These are phyloP conservation scores for Monosporascus sp. DNA, from an alignment of 2,329 filamentous ascomycete genomes.

Conservation along the genomic window DNA sequence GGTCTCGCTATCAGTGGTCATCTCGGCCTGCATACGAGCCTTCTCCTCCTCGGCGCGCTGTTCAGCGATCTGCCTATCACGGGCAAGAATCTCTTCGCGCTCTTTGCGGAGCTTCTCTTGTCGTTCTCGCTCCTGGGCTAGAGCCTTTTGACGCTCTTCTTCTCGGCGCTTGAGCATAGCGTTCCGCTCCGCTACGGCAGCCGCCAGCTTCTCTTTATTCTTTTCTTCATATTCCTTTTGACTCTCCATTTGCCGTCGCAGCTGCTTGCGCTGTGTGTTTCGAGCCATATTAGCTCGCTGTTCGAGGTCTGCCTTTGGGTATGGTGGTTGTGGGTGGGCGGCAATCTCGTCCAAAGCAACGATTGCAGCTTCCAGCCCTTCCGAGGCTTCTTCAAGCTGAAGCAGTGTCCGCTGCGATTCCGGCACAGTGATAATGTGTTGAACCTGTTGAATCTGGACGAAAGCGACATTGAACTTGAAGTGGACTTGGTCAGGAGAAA, in stretches of 20 bases:
- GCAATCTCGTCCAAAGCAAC: constrained; percentile 61
- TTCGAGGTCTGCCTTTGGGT: constrained; percentile 84
- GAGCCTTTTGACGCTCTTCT: constrained; percentile 62
- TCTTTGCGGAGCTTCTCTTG: constrained; percentile 83
- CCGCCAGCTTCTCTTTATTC: constrained; percentile 81
- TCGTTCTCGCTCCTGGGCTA: constrained; percentile 66
- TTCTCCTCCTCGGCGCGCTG: constrained; percentile 66
- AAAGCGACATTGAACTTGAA: constrained; percentile 98
- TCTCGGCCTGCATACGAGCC: constrained; percentile 65
- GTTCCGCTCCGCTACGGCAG: constrained; percentile 74
- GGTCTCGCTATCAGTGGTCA: constrained; percentile 76
- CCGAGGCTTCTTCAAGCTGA: constrained; percentile 74
- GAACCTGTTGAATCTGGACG: constrained; percentile 90
- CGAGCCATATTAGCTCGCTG: constrained; percentile 95
- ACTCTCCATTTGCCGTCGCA: constrained; percentile 76
- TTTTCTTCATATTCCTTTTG: constrained; percentile 91
- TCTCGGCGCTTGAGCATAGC: constrained; percentile 74
- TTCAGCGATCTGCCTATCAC: constrained; percentile 67
- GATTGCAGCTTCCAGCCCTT: constrained; percentile 82
- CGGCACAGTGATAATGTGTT: constrained; percentile 66
- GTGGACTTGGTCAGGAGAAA: constrained; percentile 78
- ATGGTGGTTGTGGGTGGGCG: constrained; percentile 64
- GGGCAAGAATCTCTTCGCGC: constrained; percentile 71
- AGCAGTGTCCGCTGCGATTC: constrained; percentile 72
- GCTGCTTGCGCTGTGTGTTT: constrained; percentile 88